Evolutionary conservation across 768 basidiomycete genomes (phyloP), one percentile per base, ranked within the genome.

Genomic region (Macrolepiota dolichaula): DNA sequence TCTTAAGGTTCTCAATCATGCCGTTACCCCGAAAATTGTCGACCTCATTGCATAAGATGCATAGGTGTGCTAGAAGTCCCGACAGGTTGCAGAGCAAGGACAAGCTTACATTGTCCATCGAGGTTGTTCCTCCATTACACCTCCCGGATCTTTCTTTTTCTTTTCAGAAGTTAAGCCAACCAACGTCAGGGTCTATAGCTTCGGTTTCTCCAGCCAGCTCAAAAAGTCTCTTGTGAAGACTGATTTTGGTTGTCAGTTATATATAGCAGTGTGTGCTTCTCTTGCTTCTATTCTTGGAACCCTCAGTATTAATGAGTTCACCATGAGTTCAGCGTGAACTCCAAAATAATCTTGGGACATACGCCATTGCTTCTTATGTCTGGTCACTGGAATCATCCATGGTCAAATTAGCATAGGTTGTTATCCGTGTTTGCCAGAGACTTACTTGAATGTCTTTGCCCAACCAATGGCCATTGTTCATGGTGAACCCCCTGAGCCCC

Each of bases 31-130:
- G 2, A 87, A 92, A 69, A 98, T 98, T 65, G 93, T 99, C 68
- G 97, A 98, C 63, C 98, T 76, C 97, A 97, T 73, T 98, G 96
- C 75, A 98, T 98, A 95, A 96, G 98, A 79, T 93, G 89, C 76
- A 99, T 99, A 97, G 96, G n/a, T n/a, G 98, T 71, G 96, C 95
- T 12, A 95, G 96, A n/a, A 91, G 88, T 42, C 82, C 98, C 51
- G 97, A 98, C 72, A 92, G 89, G 65, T 81, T 98, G 29, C 76
- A 79, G 54, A 77, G 76, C 47, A 99, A 98, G 74, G 96, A 98
- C 67, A 86, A 93, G 38, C 77, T 98, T 64, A 96, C 71, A 95
- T 85, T 70, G 84, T 85, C 51, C 83, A 85, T 71, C 79, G 83
- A 62, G 82, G 82, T 78, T 59, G 3, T 32, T 7, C 38, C 61